phyloP scores from a whole-genome alignment of 2,329 filamentous ascomycete genomes.

The Bipolaris cookei region DNA sequence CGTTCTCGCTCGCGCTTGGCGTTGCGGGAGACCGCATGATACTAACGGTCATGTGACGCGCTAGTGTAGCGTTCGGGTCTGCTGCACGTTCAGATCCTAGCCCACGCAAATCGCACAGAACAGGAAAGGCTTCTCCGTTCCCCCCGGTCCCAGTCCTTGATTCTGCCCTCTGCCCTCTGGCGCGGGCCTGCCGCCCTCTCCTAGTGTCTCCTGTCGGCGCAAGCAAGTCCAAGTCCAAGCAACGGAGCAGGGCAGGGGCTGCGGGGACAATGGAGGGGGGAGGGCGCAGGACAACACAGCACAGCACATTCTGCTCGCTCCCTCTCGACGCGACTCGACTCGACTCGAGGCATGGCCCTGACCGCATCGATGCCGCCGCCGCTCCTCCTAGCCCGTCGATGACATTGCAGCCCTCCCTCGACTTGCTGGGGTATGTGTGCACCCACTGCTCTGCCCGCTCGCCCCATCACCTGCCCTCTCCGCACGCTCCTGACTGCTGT shows the following conservation, averaged over 20 bases:
- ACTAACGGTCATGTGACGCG: conserved; percentile 28
- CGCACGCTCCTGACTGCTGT: conserved; percentile 33
- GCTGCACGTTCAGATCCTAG: conserved; percentile 18
- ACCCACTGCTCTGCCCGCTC: conserved; percentile 19
- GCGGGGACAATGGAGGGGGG: neutral
- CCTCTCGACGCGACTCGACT: neutral
- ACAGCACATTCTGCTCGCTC: neutral
- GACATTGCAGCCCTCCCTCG: conserved; percentile 25
- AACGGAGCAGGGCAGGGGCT: neutral
- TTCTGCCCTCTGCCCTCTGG: conserved; percentile 17
- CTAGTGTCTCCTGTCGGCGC: conserved; percentile 25
- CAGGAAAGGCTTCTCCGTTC: conserved; percentile 13
- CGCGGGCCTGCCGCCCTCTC: conserved; percentile 23
- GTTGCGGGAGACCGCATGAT: conserved; percentile 27
- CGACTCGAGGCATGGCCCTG: conserved; percentile 11
- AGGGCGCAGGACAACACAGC: neutral
- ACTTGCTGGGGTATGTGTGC: conserved; percentile 11
- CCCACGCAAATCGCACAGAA: conserved; percentile 12
- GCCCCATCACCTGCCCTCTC: conserved; percentile 32
- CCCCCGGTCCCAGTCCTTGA: conserved; percentile 30
- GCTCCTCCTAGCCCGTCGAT: conserved; percentile 12
- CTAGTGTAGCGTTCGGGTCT: conserved; percentile 6
- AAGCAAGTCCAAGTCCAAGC: neutral
- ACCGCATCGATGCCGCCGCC: conserved; percentile 20
- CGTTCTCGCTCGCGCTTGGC: conserved; percentile 11